Base-by-base conservation (phyloP, 2,329 filamentous ascomycete genomes). In the Calonectria montana region DNA sequence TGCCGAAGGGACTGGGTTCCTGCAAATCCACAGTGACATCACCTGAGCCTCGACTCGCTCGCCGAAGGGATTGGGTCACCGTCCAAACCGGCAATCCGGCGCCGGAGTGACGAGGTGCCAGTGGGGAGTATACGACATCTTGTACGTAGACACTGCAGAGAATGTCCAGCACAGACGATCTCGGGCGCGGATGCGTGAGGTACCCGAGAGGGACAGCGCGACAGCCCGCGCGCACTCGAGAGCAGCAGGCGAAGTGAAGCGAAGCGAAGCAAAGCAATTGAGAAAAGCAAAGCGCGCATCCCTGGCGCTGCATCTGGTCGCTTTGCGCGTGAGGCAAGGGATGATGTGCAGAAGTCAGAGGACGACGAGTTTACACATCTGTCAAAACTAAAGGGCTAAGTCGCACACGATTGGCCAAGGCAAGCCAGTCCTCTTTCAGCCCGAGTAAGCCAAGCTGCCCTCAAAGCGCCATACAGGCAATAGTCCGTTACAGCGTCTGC, bases 31-130 rank as follows among this genome's bases (percentile, higher is more conserved):
- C 61, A 65, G 67, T 69, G 67, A 69, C 67, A 69, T 69, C 67
- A 69, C 67, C 18, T 25, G 23, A 45, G 9, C 43, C 65, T 31
- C 13, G 9, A 31, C 50, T 31, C 9, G 27, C 43, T 53, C 25
- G 9, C 50, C 25, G 37, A 47, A 59, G 23, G 25, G 29, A 62
- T 13, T 37, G 29, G 27, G 65, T 29, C 37, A 59, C 29, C n/a
- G 43, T 67, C 53, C 50, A 65, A 23, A 29, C 68, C 67, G 57
- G 64, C 63, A 70, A 65, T 71, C 57, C 65, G 63, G 72, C 59
- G 74, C 68, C 53, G 67, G 55, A 65, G 69, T 68, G 65, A 74
- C 69, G 39, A 53, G 61, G 62, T 37, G 55, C 39, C 45, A 37
- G 66, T 74, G 66, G 64, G 62, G 21, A 23, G 73, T 66, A 66